A percentile compares a stretch with the other conserved stretches of the same genome.
These are phyloP conservation scores for Colletotrichum sp. DNA, from an alignment of 2,329 filamentous ascomycete species.

Conservation along the genomic window DNA sequence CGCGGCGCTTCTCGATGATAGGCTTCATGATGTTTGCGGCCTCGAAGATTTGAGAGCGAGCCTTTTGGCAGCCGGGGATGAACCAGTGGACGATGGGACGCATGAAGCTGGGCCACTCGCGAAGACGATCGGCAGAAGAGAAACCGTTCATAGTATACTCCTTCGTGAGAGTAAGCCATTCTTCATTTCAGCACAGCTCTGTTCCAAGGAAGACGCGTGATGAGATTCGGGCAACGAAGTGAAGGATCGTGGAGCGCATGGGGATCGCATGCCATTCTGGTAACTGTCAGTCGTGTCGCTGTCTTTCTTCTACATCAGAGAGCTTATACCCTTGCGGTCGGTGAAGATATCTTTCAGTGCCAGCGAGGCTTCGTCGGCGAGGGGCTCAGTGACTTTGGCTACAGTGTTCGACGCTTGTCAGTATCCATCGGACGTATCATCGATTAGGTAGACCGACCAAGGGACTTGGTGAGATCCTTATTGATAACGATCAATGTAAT, in stretches of 20 bases:
- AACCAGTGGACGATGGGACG: slow-evolving; percentile 48
- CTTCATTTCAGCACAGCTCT: slow-evolving; percentile 46
- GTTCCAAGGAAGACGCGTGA: slow-evolving; percentile 53
- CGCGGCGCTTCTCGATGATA: slow-evolving; percentile 29
- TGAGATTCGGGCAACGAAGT: slow-evolving; percentile 50
- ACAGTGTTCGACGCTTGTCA: neutral
- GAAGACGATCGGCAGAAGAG: slow-evolving; percentile 37
- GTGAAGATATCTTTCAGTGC: neutral
- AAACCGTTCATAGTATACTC: slow-evolving; percentile 46
- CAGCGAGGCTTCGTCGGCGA: slow-evolving; percentile 1
- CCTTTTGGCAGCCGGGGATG: slow-evolving; percentile 39
- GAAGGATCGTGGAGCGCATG: neutral
- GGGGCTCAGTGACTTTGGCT: slow-evolving; percentile 10
- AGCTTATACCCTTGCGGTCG: neutral
- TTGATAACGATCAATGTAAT: neutral
- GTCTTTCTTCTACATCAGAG: neutral
- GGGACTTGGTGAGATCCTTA: slow-evolving; percentile 3
- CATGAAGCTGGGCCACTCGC: slow-evolving; percentile 41
- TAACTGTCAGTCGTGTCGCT: neutral
- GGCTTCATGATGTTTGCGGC: slow-evolving; percentile 39
- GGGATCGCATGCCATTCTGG: slow-evolving; percentile 24
- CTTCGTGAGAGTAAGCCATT: slow-evolving; percentile 50
- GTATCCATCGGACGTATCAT: too few species aligned
- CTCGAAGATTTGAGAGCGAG: slow-evolving; percentile 39
- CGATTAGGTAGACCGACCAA: neutral